Base-by-base conservation (phyloP, 78 protist genomes). In the Dictyostelium brefeldianum region DNA sequence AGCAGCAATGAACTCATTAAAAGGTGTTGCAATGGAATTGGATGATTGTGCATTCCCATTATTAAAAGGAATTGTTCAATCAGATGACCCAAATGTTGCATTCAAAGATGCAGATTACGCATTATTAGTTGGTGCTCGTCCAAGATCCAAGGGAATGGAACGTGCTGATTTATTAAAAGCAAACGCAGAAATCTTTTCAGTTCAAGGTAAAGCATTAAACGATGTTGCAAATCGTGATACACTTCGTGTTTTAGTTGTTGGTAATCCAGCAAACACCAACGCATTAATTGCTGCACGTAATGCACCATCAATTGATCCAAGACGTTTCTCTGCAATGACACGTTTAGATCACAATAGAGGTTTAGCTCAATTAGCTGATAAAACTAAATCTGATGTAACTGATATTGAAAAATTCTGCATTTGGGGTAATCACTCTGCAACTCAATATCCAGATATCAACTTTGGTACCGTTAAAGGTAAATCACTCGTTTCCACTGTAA, bases 241-340 rank as follows among this genome's bases (percentile, higher is more conserved):
- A 47, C 54, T 89, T 29, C 27, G 89, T 25, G 95, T 96, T n/a
- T 54, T 98, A 14, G 98, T 98, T 77, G 99, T 98, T 7, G 99
- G 99, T 80, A 98, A 98, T 95, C 99, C 99, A 36, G 98, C 99
- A 80, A 98, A 98, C 95, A 98, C 99, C 87, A 98, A 98, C 78
- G 96, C 97, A 11, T 29, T 97, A 20, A 95, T 98, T 78, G 71
- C 94, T 20, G 20, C 89, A 10, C 53, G 69, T 41, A 50, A 56
- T 36, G 98, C 98, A 6, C 92, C 98, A 50, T 10, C 12, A 67
- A 67, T 98, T 48, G 89, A 77, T 48, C 94, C 94, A 71, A 80
- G 74, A 46, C 81, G 89, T 64, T 81, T 90, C 94, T 59, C 85
- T 20, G 94, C 94, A 6, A 90, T 98, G 82, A 97, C 98, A 3